Base-by-base conservation (phyloP, 202 grass and related monocot genomes). In the Musa balbisiana region DNA sequence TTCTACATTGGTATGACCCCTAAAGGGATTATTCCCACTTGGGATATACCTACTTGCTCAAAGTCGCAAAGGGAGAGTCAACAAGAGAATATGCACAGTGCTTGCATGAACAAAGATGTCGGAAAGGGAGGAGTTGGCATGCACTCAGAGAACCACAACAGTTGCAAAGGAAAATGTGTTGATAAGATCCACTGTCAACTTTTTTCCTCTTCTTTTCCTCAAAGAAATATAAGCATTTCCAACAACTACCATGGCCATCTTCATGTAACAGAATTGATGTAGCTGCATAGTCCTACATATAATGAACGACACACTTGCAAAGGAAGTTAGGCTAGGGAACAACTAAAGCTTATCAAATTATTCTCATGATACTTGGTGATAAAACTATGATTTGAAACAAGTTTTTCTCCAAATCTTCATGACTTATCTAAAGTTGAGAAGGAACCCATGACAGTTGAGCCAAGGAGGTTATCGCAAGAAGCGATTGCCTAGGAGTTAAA, bases 111-210 rank as follows among this genome's bases (percentile, higher is more conserved):
- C 51, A 72, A 25, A 72, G 70, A 53, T 72, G 51, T 8, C 22
- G 49, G 21, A 49, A 72, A 53, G 51, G 70, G 21, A 72, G 50
- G 70, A 72, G 52, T 72, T 53, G n/a, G 51, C 51, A 72, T 72
- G 70, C 11, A 53, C 14, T 53, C n/a, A 10, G 51, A 54, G 1
- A 11, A 54, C 69, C 69, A 72, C 70, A 72, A 53, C 20, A 54
- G n/a, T 53, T 72, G 3, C 70, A 72, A 5, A 3, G 70, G 52
- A 52, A 53, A 24, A 54, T 13, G 24, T 9, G 3, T 53, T 6
- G 13, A 43, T 54, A 53, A 11, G 3, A 53, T 72, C 51, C 22
- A n/a, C 20, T 9, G 11, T 23, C 24, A 1, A 3, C 63, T 66
- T 66, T 19, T 49, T 50, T 49, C 49, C 17, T 69, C 26, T 69